Evolutionary conservation across 169 alveolate genomes (phyloP).

Genomic region (Pseudocohnilembus persalinus): DNA sequence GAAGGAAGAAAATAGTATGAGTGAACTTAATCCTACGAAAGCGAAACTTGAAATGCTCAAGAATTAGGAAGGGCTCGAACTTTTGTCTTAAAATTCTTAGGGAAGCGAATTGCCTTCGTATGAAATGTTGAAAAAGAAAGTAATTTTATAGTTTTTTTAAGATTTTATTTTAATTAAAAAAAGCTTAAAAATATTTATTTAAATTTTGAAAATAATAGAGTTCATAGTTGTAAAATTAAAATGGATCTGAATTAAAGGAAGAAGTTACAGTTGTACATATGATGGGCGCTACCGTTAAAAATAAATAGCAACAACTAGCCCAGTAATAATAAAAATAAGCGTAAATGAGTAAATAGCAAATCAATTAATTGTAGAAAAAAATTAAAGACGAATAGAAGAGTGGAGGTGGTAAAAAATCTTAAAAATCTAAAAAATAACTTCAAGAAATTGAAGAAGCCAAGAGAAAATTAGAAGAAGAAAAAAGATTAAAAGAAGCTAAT

Average conservation of each 20-base stretch:
- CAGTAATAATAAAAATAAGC: constrained; percentile 8
- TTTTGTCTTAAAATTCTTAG: background rate
- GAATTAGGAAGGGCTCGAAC: constrained; percentile 4
- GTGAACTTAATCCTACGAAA: constrained; percentile 11
- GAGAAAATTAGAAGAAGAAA: constrained; percentile 26
- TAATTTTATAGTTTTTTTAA: constrained; percentile 94
- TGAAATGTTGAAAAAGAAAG: constrained; percentile 55
- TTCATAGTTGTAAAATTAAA: constrained; percentile 88
- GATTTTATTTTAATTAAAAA: constrained; percentile 65
- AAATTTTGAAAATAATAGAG: background rate
- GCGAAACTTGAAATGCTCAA: constrained; percentile 22
- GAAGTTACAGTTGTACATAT: constrained; percentile 46
- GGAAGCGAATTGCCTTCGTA: background rate
- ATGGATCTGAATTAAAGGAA: constrained; percentile 71
- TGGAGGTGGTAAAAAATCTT: background rate
- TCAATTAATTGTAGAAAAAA: constrained; percentile 5
- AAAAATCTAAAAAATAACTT: constrained; percentile 15
- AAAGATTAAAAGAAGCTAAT: constrained; percentile 27
- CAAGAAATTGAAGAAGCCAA: constrained; percentile 31
- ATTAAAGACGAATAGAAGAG: constrained; percentile 14
- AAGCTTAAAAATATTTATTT: background rate
- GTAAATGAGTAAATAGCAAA: constrained; percentile 24
- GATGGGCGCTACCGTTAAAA: constrained; percentile 49
- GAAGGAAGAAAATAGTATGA: constrained; percentile 30
- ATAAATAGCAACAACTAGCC: constrained; percentile 30